Evolutionary conservation across 202 grass and related monocot species (phyloP).

Genomic region (Eragrostis tef): DNA sequence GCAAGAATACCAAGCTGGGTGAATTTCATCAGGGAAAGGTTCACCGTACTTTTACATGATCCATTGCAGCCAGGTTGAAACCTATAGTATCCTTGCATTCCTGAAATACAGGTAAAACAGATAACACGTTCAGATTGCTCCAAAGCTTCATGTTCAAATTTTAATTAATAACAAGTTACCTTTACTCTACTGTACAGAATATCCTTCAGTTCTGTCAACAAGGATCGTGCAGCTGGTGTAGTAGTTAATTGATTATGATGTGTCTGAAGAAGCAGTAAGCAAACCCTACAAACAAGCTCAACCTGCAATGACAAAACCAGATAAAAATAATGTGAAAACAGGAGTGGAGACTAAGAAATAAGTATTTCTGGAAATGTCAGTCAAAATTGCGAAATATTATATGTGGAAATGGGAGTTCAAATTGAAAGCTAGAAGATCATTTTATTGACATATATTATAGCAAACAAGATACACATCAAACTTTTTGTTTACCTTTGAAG

Average conservation of each 20-base stretch:
- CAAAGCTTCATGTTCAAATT: neutral
- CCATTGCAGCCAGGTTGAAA: conserved; percentile 91
- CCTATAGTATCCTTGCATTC: conserved; percentile 80
- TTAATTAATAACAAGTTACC: conserved; percentile 51
- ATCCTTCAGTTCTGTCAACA: conserved; percentile 65
- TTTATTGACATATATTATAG: neutral
- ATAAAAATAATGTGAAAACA: neutral
- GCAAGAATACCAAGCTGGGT: neutral
- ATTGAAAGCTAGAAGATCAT: conserved; percentile 4
- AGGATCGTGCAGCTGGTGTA: conserved; percentile 65
- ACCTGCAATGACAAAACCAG: conserved; percentile 56
- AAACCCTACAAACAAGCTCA: conserved; percentile 85
- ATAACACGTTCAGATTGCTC: neutral
- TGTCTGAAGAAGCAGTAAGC: conserved; percentile 79
- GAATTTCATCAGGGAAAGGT: neutral
- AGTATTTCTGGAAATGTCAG: too few relatives aligned
- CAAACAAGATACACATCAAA: conserved; percentile 24
- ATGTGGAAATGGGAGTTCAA: neutral
- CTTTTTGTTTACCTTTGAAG: conserved; percentile 64
- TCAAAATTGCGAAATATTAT: neutral
- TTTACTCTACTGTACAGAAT: conserved; percentile 78
- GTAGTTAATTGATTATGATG: conserved; percentile 90
- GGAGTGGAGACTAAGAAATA: neutral
- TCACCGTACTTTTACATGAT: conserved; percentile 70
- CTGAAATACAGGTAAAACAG: conserved; percentile 41